phyloP scores from a whole-genome alignment of 2,329 filamentous ascomycete species.

The Apiospora saccharicola region DNA sequence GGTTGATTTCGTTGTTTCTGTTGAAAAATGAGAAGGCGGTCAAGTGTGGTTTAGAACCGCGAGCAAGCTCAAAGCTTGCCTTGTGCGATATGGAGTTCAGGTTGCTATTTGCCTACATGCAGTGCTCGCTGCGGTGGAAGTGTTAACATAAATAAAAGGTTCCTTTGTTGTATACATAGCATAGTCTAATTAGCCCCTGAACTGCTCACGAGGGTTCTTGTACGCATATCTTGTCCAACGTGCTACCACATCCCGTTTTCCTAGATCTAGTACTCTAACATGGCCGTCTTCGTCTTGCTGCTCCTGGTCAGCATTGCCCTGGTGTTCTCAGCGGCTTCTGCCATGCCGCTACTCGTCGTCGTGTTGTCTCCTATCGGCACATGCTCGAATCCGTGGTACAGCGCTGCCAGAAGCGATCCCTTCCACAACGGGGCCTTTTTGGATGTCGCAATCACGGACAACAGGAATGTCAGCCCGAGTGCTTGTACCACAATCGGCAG shows the following conservation, averaged over 20 bases:
- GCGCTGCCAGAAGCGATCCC: conserved; percentile 18
- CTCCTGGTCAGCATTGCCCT: neutral
- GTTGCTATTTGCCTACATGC: neutral
- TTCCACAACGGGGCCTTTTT: conserved; percentile 11
- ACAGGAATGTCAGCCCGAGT: conserved; percentile 5
- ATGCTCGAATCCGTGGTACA: conserved; percentile 25
- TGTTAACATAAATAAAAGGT: conserved; percentile 13
- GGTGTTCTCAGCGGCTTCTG: neutral
- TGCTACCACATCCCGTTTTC: neutral
- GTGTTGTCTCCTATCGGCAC: neutral
- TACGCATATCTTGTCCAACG: neutral
- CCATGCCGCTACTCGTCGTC: neutral
- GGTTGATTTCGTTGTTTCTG: neutral
- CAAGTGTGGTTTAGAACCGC: neutral
- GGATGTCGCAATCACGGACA: conserved; percentile 2
- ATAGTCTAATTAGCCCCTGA: neutral
- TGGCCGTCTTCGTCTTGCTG: neutral
- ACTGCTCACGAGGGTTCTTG: neutral
- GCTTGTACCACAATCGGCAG: conserved; percentile 15
- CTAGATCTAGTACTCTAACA: neutral
- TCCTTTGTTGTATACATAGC: conserved; percentile 4
- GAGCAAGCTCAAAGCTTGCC: neutral
- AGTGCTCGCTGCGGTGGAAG: neutral
- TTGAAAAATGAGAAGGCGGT: neutral
- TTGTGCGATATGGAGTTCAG: conserved; percentile 16